These are phyloP conservation scores for Sclerotinia minor DNA, from an alignment of 2,329 filamentous ascomycete genomes.

Conservation along the genomic window DNA sequence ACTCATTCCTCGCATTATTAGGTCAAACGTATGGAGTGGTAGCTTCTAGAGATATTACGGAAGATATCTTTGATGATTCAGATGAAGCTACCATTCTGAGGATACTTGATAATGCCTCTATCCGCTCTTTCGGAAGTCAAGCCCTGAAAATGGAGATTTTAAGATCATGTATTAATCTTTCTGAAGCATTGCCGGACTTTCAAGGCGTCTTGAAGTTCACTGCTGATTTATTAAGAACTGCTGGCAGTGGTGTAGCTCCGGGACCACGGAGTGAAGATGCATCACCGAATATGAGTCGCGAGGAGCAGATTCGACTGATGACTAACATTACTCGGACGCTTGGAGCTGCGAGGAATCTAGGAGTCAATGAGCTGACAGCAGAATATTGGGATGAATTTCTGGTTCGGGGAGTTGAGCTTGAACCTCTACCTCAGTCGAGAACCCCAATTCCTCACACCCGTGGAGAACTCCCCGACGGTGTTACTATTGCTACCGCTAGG, in stretches of 20 bases:
- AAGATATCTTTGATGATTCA: conserved; percentile 46
- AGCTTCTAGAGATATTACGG: conserved; percentile 26
- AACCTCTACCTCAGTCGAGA: conserved; percentile 59
- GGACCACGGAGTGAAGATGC: conserved; percentile 67
- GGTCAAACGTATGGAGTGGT: conserved; percentile 67
- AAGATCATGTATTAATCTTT: conserved; percentile 87
- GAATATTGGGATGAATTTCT: conserved; percentile 98
- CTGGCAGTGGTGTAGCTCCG: conserved; percentile 77
- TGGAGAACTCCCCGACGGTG: conserved; percentile 50
- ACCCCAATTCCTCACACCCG: conserved; percentile 65
- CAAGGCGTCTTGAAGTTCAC: conserved; percentile 86
- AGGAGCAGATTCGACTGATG: conserved; percentile 82
- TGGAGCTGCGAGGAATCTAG: conserved; percentile 72
- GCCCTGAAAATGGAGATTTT: conserved; percentile 84
- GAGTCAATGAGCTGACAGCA: conserved; percentile 67
- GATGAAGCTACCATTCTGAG: conserved; percentile 56
- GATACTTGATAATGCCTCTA: conserved; percentile 59
- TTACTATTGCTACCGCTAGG: conserved; percentile 44
- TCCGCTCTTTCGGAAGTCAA: conserved; percentile 72
- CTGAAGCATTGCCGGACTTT: conserved; percentile 90
- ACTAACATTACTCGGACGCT: conserved; percentile 86
- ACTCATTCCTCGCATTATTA: conserved; percentile 60
- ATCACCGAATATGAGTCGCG: conserved; percentile 68
- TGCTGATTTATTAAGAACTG: conserved; percentile 77
- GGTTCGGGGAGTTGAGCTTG: conserved; percentile 72